Evolutionary conservation across 306 rosid genomes (phyloP).

Genomic region (Gastrolobium bilobum): DNA sequence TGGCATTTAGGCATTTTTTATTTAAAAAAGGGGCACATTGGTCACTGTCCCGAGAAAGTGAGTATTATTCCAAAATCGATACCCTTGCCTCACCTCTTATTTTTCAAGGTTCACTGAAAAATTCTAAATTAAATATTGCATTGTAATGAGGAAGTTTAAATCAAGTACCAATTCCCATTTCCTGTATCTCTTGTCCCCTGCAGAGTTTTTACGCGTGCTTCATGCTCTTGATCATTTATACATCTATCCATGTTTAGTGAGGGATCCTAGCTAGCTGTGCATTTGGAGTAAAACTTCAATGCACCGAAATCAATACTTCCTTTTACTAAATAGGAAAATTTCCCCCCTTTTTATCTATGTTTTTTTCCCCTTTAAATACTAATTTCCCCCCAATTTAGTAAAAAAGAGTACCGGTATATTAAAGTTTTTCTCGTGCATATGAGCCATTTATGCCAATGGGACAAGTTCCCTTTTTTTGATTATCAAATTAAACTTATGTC

Average conservation of each 20-base stretch:
- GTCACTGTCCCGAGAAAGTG: not conserved
- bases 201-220: not conserved
- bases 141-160: too few relatives aligned
- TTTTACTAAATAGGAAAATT: too few relatives aligned
- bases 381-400: too few relatives aligned
- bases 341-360: too few relatives aligned
- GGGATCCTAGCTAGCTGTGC: not conserved
- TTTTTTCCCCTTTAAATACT: too few relatives aligned
- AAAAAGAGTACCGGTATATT: too few relatives aligned
- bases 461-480: not conserved
- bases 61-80: not conserved
- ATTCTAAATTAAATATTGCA: not conserved
- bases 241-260: not conserved
- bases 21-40: too few relatives aligned
- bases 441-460: slow-evolving; percentile 6
- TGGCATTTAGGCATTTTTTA: too few relatives aligned
- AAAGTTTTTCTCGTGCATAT: too few relatives aligned
- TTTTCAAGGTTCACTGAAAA: not conserved
- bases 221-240: not conserved
- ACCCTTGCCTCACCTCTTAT: not conserved
- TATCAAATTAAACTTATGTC: not conserved
- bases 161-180: too few relatives aligned
- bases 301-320: too few relatives aligned
- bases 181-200: not conserved
- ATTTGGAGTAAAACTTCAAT: too few relatives aligned